phyloP scores from a whole-genome alignment of 2,329 filamentous ascomycete species.

The Cytospora schulzeri region DNA sequence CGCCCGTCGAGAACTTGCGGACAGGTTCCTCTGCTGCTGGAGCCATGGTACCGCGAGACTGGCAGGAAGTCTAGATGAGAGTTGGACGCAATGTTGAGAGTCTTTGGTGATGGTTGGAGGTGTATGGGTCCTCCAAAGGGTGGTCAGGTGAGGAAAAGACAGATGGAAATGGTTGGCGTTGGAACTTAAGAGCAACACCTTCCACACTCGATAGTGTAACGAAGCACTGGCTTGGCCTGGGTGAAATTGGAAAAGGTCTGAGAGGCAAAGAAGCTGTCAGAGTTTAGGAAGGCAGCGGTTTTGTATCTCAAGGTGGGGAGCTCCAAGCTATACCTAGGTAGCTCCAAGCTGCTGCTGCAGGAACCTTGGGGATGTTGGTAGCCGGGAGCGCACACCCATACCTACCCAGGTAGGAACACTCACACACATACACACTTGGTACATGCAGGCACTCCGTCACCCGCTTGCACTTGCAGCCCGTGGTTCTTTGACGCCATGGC shows the following conservation, averaged over 20 bases:
- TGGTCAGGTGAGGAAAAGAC: no score
- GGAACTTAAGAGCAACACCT: neutral
- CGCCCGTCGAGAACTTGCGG: conserved; percentile 48
- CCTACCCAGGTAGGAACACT: no score
- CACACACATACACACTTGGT: no score
- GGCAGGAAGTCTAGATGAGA: neutral
- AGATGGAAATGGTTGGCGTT: neutral
- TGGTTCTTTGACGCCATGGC: neutral
- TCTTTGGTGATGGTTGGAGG: neutral
- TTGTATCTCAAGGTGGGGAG: neutral
- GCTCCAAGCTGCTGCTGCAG: neutral
- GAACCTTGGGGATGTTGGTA: neutral
- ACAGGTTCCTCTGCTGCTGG: conserved; percentile 27
- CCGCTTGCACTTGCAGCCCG: neutral
- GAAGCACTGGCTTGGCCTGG: neutral
- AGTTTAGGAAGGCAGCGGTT: neutral
- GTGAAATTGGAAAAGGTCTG: neutral
- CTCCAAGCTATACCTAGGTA: neutral
- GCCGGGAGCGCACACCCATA: neutral
- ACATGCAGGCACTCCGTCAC: neutral
- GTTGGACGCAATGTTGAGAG: neutral
- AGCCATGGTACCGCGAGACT: neutral
- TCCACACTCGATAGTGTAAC: neutral
- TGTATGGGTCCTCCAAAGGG: neutral
- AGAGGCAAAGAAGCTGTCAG: neutral